phyloP scores from a whole-genome alignment of 1,284 basidiomycete genomes.

The Pyrrhoderma lamaoense region DNA sequence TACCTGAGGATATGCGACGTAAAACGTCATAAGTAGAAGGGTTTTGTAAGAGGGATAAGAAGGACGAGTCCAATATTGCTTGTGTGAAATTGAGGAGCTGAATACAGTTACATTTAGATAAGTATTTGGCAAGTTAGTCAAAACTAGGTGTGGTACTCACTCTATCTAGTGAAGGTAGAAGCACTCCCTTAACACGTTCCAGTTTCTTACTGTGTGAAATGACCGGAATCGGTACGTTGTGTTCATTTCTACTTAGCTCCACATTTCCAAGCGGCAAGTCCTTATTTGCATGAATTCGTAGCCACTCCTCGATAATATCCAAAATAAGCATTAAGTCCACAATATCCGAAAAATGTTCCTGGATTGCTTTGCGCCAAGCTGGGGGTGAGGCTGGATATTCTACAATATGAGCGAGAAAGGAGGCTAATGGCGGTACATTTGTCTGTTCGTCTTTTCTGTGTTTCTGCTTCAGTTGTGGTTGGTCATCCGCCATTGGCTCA shows the following conservation, averaged over 20 bases:
- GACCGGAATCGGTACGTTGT: conserved; percentile 21
- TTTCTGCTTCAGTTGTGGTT: neutral
- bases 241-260: conserved; percentile 27
- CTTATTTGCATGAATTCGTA: conserved; percentile 36
- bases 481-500: conserved; percentile 54
- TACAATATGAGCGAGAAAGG: conserved; percentile 45
- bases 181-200: conserved; percentile 17
- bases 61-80: conserved; percentile 58
- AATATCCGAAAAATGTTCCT: conserved; percentile 44
- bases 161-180: conserved; percentile 45
- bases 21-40: conserved; percentile 47
- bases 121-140: neutral
- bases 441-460: neutral
- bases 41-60: conserved; percentile 55
- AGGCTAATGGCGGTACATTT: conserved; percentile 31
- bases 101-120: neutral
- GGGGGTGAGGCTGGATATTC: conserved; percentile 45
- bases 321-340: conserved; percentile 46
- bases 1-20: conserved; percentile 37
- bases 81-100: conserved; percentile 56
- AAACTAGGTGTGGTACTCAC: conserved; percentile 27
- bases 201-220: conserved; percentile 2
- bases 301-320: conserved; percentile 48
- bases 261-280: conserved; percentile 36
- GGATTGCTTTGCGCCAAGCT: conserved; percentile 49